Conservation (phyloP, 345 rosid genomes). For the Salix purpurea region DNA sequence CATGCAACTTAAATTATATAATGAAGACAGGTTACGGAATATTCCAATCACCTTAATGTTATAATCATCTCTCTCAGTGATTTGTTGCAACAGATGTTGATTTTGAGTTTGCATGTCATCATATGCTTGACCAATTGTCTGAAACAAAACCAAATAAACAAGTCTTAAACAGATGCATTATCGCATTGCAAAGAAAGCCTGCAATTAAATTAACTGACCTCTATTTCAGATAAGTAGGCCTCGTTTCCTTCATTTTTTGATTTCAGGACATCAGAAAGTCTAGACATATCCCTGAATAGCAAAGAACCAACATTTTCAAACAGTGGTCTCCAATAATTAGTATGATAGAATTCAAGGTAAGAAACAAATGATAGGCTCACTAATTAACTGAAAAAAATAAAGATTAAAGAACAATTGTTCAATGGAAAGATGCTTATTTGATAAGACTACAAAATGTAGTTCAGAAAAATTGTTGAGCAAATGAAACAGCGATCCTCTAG, state of each 20-base stretch:
- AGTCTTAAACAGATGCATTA: neutral
- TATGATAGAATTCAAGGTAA: neutral
- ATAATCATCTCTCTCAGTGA: constrained; percentile 96
- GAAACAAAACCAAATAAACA: constrained; percentile 31
- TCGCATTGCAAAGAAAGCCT: constrained; percentile 11
- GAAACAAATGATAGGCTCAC: neutral
- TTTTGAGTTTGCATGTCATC: constrained; percentile 95
- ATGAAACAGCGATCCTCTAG: neutral
- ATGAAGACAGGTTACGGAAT: neutral
- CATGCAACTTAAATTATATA: neutral
- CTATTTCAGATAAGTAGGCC: constrained; percentile 84
- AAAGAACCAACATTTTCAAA: constrained; percentile 3
- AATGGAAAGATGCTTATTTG: neutral
- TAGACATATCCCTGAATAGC: constrained; percentile 56
- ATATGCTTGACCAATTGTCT: constrained; percentile 92
- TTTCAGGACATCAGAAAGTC: constrained; percentile 61
- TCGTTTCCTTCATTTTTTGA: constrained; percentile 89
- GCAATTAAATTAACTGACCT: constrained; percentile 47
- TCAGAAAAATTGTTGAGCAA: neutral
- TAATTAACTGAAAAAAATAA: neutral
- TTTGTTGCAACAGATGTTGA: constrained; percentile 89
- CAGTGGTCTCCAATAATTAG: neutral
- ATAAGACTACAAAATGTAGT: neutral
- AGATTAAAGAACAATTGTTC: neutral
- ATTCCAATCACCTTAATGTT: constrained; percentile 70